A percentile compares a stretch with the other conserved stretches of the same genome.
phyloP scores from a whole-genome alignment of 1,139 yeast genomes.

The Saccharomyces hybrid region DNA sequence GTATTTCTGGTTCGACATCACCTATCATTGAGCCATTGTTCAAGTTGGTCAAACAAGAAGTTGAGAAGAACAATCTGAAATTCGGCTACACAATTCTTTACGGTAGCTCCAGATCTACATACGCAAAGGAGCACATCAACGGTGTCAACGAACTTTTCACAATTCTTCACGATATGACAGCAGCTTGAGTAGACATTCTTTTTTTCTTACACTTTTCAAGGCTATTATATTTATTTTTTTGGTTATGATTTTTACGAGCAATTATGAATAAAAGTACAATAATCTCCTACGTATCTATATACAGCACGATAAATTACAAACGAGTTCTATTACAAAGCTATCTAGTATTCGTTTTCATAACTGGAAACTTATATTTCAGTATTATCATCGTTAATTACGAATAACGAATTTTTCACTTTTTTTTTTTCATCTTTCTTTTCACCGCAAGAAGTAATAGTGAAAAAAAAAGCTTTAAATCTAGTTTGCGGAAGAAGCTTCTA shows the following conservation, averaged over 20 bases:
- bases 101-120: slow-evolving; percentile 43
- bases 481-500: neutral
- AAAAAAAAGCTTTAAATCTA: neutral
- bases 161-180: slow-evolving; percentile 29
- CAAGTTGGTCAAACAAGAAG: slow-evolving; percentile 3
- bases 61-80: no score
- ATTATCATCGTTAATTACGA: neutral
- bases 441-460: neutral
- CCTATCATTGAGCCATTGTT: slow-evolving; percentile 61
- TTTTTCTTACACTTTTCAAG: neutral
- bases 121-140: slow-evolving; percentile 59
- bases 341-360: neutral
- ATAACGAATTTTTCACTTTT: neutral
- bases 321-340: neutral
- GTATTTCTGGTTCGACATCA: slow-evolving; percentile 59
- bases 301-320: neutral
- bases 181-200: neutral
- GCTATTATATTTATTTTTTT: neutral
- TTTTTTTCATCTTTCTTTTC: neutral
- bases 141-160: slow-evolving; percentile 70
- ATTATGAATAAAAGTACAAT: neutral
- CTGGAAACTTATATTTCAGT: neutral
- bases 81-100: slow-evolving; percentile 46
- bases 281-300: neutral
- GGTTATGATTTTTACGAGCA: neutral